Conservation (phyloP, 2,329 filamentous ascomycete species). For the Cryphonectria japonica region DNA sequence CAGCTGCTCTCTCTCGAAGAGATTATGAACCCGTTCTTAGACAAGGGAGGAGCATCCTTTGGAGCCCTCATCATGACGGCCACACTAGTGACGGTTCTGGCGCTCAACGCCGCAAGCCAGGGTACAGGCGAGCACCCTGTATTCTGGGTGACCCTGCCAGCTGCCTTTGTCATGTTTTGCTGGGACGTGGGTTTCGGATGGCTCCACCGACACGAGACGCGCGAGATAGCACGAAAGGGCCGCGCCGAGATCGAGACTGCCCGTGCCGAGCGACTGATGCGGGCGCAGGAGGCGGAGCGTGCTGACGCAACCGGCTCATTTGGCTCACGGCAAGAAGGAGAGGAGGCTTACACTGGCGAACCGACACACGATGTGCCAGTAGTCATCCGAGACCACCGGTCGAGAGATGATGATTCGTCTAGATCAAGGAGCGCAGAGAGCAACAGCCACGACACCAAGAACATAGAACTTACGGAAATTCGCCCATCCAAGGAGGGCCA, state of each 20-base stretch:
- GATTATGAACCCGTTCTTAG: conserved; percentile 75
- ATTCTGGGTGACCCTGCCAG: conserved; percentile 71
- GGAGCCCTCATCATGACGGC: conserved; percentile 68
- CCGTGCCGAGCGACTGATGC: conserved; percentile 43
- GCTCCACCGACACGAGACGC: conserved; percentile 64
- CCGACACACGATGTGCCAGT: not conserved
- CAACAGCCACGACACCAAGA: conserved; percentile 32
- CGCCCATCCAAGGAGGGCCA: not conserved
- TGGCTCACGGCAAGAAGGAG: conserved; percentile 5
- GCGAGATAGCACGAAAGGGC: conserved; percentile 62
- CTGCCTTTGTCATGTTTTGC: conserved; percentile 68
- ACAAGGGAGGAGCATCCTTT: conserved; percentile 67
- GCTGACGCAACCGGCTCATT: conserved; percentile 1
- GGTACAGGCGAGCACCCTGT: conserved; percentile 58
- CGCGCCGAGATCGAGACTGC: conserved; percentile 51
- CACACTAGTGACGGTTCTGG: conserved; percentile 68
- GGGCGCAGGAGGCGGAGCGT: conserved; percentile 38
- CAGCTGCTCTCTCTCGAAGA: conserved; percentile 68
- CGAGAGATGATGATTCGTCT: conserved; percentile 11
- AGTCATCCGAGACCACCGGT: not conserved
- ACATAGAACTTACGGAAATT: conserved; percentile 4
- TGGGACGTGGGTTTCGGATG: conserved; percentile 70
- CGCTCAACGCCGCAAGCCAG: conserved; percentile 64
- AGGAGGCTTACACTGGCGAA: too few species aligned
- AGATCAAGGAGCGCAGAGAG: conserved; percentile 9